Evolutionary conservation across 2,329 filamentous ascomycete species (phyloP).

Genomic region (Verticillium longisporum): DNA sequence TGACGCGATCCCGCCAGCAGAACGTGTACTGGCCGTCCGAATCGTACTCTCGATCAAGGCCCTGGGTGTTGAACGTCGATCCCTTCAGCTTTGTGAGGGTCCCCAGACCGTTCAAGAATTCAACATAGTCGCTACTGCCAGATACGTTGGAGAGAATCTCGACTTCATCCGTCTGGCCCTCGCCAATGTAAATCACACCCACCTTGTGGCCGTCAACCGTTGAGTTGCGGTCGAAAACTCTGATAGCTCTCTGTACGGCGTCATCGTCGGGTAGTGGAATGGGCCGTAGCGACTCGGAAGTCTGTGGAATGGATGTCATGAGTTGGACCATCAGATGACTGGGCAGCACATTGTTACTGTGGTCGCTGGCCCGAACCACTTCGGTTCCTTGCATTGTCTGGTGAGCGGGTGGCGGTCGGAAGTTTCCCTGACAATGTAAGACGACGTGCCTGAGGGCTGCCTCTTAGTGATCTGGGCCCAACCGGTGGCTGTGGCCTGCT

Average conservation of each 20-base stretch:
- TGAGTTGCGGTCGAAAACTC: constrained; percentile 76
- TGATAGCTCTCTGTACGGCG: constrained; percentile 65
- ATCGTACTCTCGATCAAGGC: constrained; percentile 71
- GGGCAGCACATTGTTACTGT: constrained; percentile 58
- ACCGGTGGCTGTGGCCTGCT: constrained; percentile 60
- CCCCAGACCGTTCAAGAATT: constrained; percentile 77
- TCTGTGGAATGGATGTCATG: constrained; percentile 55
- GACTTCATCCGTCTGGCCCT: constrained; percentile 73
- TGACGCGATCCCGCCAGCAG: constrained; percentile 91
- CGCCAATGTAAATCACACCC: constrained; percentile 86
- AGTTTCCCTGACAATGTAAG: constrained; percentile 54
- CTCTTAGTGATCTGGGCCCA: constrained; percentile 66
- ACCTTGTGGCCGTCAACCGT: constrained; percentile 94
- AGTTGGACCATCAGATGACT: constrained; percentile 68
- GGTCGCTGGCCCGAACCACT: constrained; percentile 41
- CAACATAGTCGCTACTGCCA: constrained; percentile 81
- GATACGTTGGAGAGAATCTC: constrained; percentile 83
- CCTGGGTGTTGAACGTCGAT: constrained; percentile 87
- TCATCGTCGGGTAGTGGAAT: constrained; percentile 69
- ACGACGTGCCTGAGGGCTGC: constrained; percentile 62
- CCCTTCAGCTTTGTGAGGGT: constrained; percentile 74
- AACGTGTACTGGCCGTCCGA: constrained; percentile 82
- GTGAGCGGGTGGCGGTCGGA: constrained; percentile 50
- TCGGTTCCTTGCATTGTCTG: constrained; percentile 43
- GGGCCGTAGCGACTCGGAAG: constrained; percentile 55